phyloP scores from a whole-genome alignment of 2,329 filamentous ascomycete species.

The Fusarium tricinctum region DNA sequence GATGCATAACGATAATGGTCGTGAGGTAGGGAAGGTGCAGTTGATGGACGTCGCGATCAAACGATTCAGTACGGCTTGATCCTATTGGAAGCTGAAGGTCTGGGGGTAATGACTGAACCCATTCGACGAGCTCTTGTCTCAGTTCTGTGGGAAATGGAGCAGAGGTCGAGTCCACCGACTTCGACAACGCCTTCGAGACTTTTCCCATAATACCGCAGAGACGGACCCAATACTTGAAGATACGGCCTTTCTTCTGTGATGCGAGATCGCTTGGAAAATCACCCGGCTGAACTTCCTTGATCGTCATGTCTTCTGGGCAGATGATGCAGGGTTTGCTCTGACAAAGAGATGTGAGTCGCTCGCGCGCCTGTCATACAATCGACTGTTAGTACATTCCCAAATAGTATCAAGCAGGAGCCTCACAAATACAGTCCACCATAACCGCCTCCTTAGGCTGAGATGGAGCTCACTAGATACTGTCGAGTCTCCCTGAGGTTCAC shows the following conservation, averaged over 20 bases:
- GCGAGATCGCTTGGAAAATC: slow-evolving; percentile 56
- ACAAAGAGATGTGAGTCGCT: slow-evolving; percentile 56
- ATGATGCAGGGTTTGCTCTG: slow-evolving; percentile 61
- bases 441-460: slow-evolving; percentile 26
- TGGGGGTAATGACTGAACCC: slow-evolving; percentile 31
- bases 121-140: slow-evolving; percentile 36
- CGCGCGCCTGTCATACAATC: slow-evolving; percentile 29
- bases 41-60: slow-evolving; percentile 59
- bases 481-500: slow-evolving; percentile 51
- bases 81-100: slow-evolving; percentile 39
- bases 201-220: slow-evolving; percentile 58
- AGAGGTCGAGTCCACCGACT: slow-evolving; percentile 17
- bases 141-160: slow-evolving; percentile 30
- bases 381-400: neutral
- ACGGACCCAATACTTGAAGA: slow-evolving; percentile 60
- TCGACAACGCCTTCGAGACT: slow-evolving; percentile 55
- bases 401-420: neutral
- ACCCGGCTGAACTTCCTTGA: slow-evolving; percentile 54
- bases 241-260: slow-evolving; percentile 54
- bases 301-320: slow-evolving; percentile 58
- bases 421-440: slow-evolving; percentile 46
- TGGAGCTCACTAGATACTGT: slow-evolving; percentile 2
- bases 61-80: slow-evolving; percentile 46
- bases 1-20: slow-evolving; percentile 57
- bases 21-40: slow-evolving; percentile 60